phyloP scores from a whole-genome alignment of 1,284 basidiomycete genomes.

The Ustilago nuda region DNA sequence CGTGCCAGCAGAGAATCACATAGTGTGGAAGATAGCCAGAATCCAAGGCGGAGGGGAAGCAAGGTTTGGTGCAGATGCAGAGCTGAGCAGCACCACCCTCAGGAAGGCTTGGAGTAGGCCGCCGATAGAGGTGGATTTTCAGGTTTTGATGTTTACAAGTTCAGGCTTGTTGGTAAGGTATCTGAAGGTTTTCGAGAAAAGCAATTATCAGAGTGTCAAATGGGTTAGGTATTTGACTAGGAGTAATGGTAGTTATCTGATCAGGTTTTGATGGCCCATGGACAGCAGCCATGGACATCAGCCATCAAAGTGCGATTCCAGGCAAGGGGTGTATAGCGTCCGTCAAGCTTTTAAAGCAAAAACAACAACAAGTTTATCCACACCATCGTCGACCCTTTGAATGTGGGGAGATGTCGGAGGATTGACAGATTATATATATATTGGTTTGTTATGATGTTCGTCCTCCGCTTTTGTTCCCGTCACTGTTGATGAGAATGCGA shows the following conservation, averaged over 20 bases:
- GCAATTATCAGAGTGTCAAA: slow-evolving; percentile 78
- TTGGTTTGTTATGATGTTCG: slow-evolving; percentile 22
- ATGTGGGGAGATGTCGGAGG: slow-evolving; percentile 24
- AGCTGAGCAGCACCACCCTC: slow-evolving; percentile 83
- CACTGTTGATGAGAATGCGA: background rate
- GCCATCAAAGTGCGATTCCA: background rate
- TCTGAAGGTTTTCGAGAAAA: slow-evolving; percentile 97
- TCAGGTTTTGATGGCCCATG: slow-evolving; percentile 51
- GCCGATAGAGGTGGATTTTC: slow-evolving; percentile 96
- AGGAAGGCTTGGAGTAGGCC: slow-evolving; percentile 93
- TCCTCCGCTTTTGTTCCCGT: slow-evolving; percentile 24
- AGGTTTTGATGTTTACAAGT: slow-evolving; percentile 97
- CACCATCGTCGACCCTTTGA: background rate
- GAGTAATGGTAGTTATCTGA: slow-evolving; percentile 59
- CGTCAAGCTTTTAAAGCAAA: background rate
- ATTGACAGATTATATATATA: slow-evolving; percentile 50
- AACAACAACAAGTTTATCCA: slow-evolving; percentile 20
- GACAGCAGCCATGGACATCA: background rate
- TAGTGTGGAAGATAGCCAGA: slow-evolving; percentile 96
- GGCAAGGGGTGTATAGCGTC: background rate
- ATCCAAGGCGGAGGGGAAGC: slow-evolving; percentile 93
- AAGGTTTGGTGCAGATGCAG: slow-evolving; percentile 85
- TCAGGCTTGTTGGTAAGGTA: slow-evolving; percentile 96
- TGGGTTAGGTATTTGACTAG: slow-evolving; percentile 66
- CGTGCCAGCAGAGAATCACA: slow-evolving; percentile 90